phyloP scores from a whole-genome alignment of 2,329 filamentous ascomycete species.

The Parafenestella ontariensis region DNA sequence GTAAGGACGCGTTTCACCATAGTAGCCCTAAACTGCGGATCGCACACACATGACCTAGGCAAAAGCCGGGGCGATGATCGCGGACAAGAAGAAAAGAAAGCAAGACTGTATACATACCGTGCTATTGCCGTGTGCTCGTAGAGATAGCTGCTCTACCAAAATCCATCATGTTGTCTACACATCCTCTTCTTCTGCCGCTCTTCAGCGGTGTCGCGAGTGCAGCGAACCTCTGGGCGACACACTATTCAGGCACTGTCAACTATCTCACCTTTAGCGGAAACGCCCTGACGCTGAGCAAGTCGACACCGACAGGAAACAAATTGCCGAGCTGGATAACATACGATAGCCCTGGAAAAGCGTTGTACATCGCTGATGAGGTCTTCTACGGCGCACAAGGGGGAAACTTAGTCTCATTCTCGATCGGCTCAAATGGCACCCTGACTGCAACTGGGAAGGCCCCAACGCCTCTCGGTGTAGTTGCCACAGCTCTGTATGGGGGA shows the following conservation, averaged over 20 bases:
- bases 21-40: constrained; percentile 12
- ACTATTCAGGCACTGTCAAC: constrained; percentile 42
- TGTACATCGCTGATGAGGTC: constrained; percentile 40
- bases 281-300: constrained; percentile 29
- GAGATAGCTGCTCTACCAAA: background rate
- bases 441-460: constrained; percentile 28
- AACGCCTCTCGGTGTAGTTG: constrained; percentile 34
- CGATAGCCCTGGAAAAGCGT: constrained; percentile 29
- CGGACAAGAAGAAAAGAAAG: constrained; percentile 5
- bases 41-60: constrained; percentile 15
- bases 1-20: constrained; percentile 21
- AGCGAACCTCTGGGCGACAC: constrained; percentile 38
- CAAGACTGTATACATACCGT: constrained; percentile 16
- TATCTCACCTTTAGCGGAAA: constrained; percentile 32
- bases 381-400: constrained; percentile 25
- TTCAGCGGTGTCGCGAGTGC: constrained; percentile 35
- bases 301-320: constrained; percentile 28
- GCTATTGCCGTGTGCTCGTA: background rate
- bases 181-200: constrained; percentile 30
- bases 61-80: constrained; percentile 9
- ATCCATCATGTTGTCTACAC: constrained; percentile 31
- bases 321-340: constrained; percentile 44
- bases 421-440: constrained; percentile 35
- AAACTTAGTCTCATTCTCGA: constrained; percentile 31
- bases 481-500: constrained; percentile 38